phyloP scores from a whole-genome alignment of 208 protist species.

The Leptomonas pyrrhocoris region DNA sequence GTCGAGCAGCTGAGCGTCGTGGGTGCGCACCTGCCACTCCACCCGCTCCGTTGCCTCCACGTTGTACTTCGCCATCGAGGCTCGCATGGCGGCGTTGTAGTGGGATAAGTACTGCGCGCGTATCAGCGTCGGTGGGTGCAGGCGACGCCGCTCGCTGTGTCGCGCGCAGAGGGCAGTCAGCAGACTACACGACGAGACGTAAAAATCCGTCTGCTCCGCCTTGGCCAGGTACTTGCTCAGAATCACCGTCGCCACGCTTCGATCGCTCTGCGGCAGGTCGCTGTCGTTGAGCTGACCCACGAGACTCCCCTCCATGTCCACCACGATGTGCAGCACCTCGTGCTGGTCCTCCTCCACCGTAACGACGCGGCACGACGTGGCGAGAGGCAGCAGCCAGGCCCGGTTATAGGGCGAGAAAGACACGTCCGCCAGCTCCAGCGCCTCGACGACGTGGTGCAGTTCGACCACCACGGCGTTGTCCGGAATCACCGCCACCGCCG shows the following conservation, averaged over 20 bases:
- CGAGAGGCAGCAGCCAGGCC: conserved; percentile 85
- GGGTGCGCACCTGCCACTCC: conserved; percentile 80
- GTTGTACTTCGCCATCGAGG: conserved; percentile 64
- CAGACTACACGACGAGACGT: conserved; percentile 44
- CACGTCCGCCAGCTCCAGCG: conserved; percentile 73
- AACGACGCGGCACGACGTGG: conserved; percentile 67
- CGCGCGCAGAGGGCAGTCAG: conserved; percentile 53
- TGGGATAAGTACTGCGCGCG: conserved; percentile 78
- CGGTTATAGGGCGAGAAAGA: conserved; percentile 70
- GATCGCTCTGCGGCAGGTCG: conserved; percentile 75
- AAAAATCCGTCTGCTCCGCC: conserved; percentile 41
- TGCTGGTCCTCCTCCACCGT: conserved; percentile 63
- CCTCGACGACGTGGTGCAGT: conserved; percentile 60
- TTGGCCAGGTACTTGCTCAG: conserved; percentile 52
- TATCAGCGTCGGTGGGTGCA: conserved; percentile 77
- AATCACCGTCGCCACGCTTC: conserved; percentile 63
- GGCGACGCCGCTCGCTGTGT: conserved; percentile 58
- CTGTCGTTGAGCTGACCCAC: conserved; percentile 47
- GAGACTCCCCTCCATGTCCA: conserved; percentile 75
- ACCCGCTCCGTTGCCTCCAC: conserved; percentile 72
- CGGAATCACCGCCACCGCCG: conserved; percentile 37
- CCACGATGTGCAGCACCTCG: conserved; percentile 69
- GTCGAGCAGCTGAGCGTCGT: conserved; percentile 68
- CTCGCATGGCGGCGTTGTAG: conserved; percentile 64
- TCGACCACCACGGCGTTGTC: conserved; percentile 88